Percentiles rank a stretch among this genome's conserved stretches.
These are phyloP conservation scores for Dendrobium catenatum DNA, from an alignment of 106 monocot species.

Conservation along the genomic window DNA sequence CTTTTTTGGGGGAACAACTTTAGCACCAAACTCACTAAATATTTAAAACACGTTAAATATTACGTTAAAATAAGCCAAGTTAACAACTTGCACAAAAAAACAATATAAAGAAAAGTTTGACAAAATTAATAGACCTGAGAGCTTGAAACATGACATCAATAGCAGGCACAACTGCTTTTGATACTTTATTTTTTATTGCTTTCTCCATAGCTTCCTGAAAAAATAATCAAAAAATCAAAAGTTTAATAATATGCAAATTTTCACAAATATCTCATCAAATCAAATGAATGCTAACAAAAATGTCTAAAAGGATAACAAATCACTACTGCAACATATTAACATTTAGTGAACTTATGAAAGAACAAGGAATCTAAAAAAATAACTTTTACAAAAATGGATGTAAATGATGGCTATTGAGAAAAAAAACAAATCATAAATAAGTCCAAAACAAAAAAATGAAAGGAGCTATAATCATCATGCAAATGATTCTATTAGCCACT, in stretches of 20 bases:
- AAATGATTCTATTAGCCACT: not conserved
- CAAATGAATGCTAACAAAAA: not conserved
- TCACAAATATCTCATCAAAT: not conserved
- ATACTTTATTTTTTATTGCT: conserved; percentile 97
- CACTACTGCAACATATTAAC: not conserved
- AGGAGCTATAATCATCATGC: not conserved
- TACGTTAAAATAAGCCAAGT: not conserved
- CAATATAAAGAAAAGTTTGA: not conserved
- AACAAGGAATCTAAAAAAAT: not conserved
- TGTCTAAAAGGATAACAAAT: not conserved
- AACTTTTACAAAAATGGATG: not conserved
- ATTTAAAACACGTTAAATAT: not conserved
- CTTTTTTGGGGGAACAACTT: conserved; percentile 90
- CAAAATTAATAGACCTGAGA: conserved; percentile 48
- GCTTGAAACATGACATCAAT: conserved; percentile 99
- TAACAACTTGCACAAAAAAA: not conserved
- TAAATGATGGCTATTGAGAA: not conserved
- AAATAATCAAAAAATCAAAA: not conserved
- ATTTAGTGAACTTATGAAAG: not conserved
- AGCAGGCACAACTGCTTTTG: conserved; percentile 98
- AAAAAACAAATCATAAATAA: not conserved
- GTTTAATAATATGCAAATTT: not conserved
- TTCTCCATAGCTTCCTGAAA: conserved; percentile 96
- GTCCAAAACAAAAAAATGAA: not conserved
- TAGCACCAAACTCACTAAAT: conserved; percentile 90